Base-by-base conservation (phyloP, 2,329 filamentous ascomycete species). In the Ascochyta rabiei region DNA sequence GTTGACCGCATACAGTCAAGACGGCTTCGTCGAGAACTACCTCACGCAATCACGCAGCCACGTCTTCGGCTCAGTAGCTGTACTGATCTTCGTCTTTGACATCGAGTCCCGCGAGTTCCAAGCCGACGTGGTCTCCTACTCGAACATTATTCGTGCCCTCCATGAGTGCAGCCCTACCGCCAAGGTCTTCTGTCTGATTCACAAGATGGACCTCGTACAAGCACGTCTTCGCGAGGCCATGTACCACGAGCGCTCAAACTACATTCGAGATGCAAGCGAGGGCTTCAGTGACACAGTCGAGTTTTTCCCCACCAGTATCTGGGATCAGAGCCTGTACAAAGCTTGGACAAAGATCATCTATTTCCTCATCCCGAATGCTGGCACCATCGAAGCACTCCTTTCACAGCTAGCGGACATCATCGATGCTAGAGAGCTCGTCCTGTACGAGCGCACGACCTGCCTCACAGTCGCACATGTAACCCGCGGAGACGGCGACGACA, bases 301-400 rank as follows among this genome's bases (percentile, higher is more conserved):
- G 54, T 92, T 93, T 56, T 98, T 96, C 74, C 90, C 92, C 9
- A 98, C 93, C 28, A 96, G 90, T 49, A 99, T 99, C 71, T 99
- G 95, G 95, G 95, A 99, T 71, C 95, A 99, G 79, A 96, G 90
- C 50, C 81, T 99, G 33, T 99, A 98, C 82, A 96, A 96, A 76
- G 95, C 95, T 1, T 99, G 95, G 95, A 95, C 95, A 0, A 91
- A 90, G 72, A 97, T 99, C 67, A 97, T 99, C 57, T 95, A 99
- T 81, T 93, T 93, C 72, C 83, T 99, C 40, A 95, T 98, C n/a
- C 95, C 95, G 3, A 98, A 98, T 68, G 85, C 97, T 1, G 82
- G 87, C 16, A 85, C 90, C 39, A 97, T 99, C 62, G 93, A 98
- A 77, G 85, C 85, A 18, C 90, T 98, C 73, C 84, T 99, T 9